Evolutionary conservation across 345 rosid genomes (phyloP).

Genomic region (Eucalyptus tenuipes): DNA sequence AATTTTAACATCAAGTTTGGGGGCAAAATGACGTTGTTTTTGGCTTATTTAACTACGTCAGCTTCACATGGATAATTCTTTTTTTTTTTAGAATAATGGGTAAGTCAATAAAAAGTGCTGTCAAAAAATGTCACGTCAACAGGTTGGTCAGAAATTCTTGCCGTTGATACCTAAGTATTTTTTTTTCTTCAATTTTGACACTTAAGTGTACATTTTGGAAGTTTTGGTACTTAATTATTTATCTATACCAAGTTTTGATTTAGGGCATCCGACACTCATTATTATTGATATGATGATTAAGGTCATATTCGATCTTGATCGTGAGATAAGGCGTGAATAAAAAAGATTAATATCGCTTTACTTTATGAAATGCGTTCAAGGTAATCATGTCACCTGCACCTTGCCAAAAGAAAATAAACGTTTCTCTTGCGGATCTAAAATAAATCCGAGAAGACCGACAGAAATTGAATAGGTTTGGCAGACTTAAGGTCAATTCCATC

Average conservation of each 20-base stretch:
- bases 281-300: background rate
- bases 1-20: too few species aligned
- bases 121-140: too few species aligned
- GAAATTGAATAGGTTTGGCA: background rate
- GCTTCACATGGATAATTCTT: too few species aligned
- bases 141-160: accelerated
- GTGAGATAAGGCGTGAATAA: background rate
- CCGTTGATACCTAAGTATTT: too few species aligned
- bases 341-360: background rate
- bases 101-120: too few species aligned
- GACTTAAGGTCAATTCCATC: background rate
- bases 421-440: background rate
- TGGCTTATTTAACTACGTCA: too few species aligned
- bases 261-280: too few species aligned
- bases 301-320: background rate
- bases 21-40: too few species aligned
- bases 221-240: accelerated
- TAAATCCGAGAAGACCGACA: background rate
- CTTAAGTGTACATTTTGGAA: too few species aligned
- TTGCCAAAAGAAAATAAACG: background rate
- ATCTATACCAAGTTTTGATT: too few species aligned
- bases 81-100: accelerated
- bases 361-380: background rate
- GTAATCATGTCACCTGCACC: background rate
- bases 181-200: too few species aligned